Evolutionary conservation across 208 protist species (phyloP), one percentile per base, ranked within the genome.

Genomic region (Leishmania tarentolae): DNA sequence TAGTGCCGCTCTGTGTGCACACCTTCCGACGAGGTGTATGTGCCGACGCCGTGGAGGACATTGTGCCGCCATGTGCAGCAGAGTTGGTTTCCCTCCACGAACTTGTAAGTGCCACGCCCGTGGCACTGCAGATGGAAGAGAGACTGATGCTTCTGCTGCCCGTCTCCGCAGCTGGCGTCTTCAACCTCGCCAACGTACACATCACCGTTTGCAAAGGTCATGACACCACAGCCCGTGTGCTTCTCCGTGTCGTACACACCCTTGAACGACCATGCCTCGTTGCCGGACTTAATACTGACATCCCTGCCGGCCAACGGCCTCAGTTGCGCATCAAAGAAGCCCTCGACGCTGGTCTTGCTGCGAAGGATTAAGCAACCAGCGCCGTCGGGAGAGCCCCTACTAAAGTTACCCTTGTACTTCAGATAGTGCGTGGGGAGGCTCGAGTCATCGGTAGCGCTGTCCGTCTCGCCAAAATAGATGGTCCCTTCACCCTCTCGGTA

Each of bases 11-110:
- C 83, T 31, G 83, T 87, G 52, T 75, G 68, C 71, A 90, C 87
- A 53, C 92, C 91, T 1, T 78, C 83, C 5, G 83, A 57, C 1
- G 87, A 84, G 1, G 75, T 94, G 87, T 95, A 94, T 11, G 86
- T 84, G 31, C 94, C 94, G 19, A 90, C 79, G 19, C 94, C 94
- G 79, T 95, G 81, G 15, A 97, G 87, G 11, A 97, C 89, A 76
- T 95, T 94, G 74, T 94, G 92, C 57, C 86, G 78, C 94, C 94
- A 97, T 70, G 85, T 92, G 79, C 94, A 97, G 72, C 80, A 79
- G 50, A 97, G 85, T 61, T 81, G 56, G 75, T 92, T 91, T 31
- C 94, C 94, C 78, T 95, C 94, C 35, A 88, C 83, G 81, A 95
- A 97, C n/a, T 74, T 91, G 78, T 92, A 94, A 0, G 80, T 56